These are phyloP conservation scores for Kodamaea arcana DNA, from an alignment of 1,139 yeast genomes.

Conservation along the genomic window DNA sequence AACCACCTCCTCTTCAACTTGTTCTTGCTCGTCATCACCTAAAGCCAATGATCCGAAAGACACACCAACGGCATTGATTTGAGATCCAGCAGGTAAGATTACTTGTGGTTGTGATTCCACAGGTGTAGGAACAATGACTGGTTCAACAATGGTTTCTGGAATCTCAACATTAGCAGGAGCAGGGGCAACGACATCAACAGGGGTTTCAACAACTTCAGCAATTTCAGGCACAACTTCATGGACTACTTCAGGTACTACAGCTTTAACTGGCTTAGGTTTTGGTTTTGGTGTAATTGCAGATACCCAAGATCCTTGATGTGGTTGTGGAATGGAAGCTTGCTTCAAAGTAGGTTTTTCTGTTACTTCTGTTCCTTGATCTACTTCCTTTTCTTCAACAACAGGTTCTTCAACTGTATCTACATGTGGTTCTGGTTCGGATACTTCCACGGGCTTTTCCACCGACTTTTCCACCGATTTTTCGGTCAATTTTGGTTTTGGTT, in stretches of 20 bases:
- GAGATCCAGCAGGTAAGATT: conserved; percentile 55
- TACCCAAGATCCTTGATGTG: conserved; percentile 50
- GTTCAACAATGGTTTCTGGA: conserved; percentile 12
- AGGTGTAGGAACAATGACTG: conserved; percentile 12
- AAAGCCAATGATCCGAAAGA: conserved; percentile 65
- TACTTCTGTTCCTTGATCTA: conserved; percentile 7
- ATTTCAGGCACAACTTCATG: conserved; percentile 8
- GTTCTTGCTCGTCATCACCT: conserved; percentile 38
- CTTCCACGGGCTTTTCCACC: conserved; percentile 12
- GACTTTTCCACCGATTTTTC: conserved; percentile 7
- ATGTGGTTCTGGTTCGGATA: conserved; percentile 9
- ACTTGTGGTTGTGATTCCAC: conserved; percentile 47
- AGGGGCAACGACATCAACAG: conserved; percentile 13
- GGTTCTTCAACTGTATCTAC: conserved; percentile 4
- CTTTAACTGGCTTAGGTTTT: conserved; percentile 25
- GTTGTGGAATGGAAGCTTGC: conserved; percentile 29
- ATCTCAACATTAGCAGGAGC: conserved; percentile 1
- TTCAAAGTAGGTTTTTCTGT: conserved; percentile 24
- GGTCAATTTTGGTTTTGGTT: conserved; percentile 29
- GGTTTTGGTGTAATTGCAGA: conserved; percentile 57
- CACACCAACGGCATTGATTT: conserved; percentile 58
- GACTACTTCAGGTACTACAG: conserved; percentile 12
- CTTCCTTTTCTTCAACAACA: conserved; percentile 9
- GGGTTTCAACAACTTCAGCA: conserved; percentile 7
- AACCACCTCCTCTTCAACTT: conserved; percentile 13